phyloP scores from a whole-genome alignment of 1,139 yeast genomes.

The Sugiyamaella sp. region DNA sequence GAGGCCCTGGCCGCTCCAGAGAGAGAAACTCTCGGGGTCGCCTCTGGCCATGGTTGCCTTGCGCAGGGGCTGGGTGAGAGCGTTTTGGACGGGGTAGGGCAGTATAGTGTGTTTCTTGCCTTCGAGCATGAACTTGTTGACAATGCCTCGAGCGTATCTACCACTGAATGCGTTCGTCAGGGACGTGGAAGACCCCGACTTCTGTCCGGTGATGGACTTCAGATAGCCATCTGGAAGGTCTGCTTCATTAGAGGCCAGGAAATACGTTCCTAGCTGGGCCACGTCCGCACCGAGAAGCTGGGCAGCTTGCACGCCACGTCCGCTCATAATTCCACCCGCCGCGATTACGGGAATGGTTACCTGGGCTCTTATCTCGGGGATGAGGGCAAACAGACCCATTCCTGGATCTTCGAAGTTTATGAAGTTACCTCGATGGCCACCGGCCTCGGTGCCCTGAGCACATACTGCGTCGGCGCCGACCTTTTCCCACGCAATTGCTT shows the following conservation, averaged over 20 bases:
- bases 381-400: slow-evolving; percentile 34
- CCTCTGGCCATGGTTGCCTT: slow-evolving; percentile 21
- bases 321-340: slow-evolving; percentile 53
- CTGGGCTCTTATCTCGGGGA: slow-evolving; percentile 42
- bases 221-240: slow-evolving; percentile 22
- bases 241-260: slow-evolving; percentile 30
- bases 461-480: slow-evolving; percentile 49
- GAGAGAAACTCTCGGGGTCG: slow-evolving; percentile 21
- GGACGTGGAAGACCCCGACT: slow-evolving; percentile 22
- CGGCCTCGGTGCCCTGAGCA: slow-evolving; percentile 57
- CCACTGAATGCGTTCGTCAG: slow-evolving; percentile 30
- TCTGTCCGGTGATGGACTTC: slow-evolving; percentile 16
- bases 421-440: slow-evolving; percentile 55
- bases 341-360: slow-evolving; percentile 43
- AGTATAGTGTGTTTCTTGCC: slow-evolving; percentile 18
- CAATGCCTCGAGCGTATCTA: slow-evolving; percentile 27
- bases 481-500: slow-evolving; percentile 42
- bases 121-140: slow-evolving; percentile 21
- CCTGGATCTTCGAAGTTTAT: slow-evolving; percentile 24
- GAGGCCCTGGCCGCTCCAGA: slow-evolving; percentile 29
- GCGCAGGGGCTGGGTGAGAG: slow-evolving; percentile 27
- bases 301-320: slow-evolving; percentile 39
- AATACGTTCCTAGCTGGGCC: slow-evolving; percentile 46
- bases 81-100: slow-evolving; percentile 29
- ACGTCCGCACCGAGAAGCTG: slow-evolving; percentile 47